A percentile compares a stretch with the other conserved stretches of the same genome.
phyloP scores from a whole-genome alignment of 78 protist genomes.

The Dictyostelium capitatum region DNA sequence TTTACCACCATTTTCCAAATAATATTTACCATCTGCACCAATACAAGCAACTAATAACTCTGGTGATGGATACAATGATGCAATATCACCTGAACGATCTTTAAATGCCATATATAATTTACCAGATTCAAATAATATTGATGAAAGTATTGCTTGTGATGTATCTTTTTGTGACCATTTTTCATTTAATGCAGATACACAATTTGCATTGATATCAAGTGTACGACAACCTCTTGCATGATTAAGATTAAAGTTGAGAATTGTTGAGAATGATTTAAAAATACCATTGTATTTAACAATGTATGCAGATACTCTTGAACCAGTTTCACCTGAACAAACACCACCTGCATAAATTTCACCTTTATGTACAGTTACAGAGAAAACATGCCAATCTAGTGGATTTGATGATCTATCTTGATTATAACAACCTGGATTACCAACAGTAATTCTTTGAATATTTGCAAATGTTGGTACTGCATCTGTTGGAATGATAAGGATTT shows the following conservation, averaged over 20 bases:
- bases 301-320: conserved; percentile 22
- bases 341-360: conserved; percentile 31
- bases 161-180: conserved; percentile 13
- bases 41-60: conserved; percentile 49
- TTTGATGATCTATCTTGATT: neutral
- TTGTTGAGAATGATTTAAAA: neutral
- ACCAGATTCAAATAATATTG: conserved; percentile 31
- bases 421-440: conserved; percentile 52
- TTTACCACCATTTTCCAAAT: conserved; percentile 30
- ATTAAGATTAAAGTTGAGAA: conserved; percentile 6
- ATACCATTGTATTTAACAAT: neutral
- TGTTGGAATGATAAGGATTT: conserved; percentile 21
- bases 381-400: conserved; percentile 25
- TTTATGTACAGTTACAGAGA: conserved; percentile 30
- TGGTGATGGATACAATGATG: conserved; percentile 16
- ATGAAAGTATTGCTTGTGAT: conserved; percentile 43
- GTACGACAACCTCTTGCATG: conserved; percentile 71
- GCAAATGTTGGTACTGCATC: neutral
- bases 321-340: conserved; percentile 66
- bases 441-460: conserved; percentile 7
- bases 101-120: conserved; percentile 20
- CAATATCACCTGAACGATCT: conserved; percentile 66
- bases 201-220: conserved; percentile 20
- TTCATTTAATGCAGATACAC: conserved; percentile 16
- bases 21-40: conserved; percentile 10